These are phyloP conservation scores for Botrytis tulipae DNA, from an alignment of 2,329 filamentous ascomycete species.

Conservation along the genomic window DNA sequence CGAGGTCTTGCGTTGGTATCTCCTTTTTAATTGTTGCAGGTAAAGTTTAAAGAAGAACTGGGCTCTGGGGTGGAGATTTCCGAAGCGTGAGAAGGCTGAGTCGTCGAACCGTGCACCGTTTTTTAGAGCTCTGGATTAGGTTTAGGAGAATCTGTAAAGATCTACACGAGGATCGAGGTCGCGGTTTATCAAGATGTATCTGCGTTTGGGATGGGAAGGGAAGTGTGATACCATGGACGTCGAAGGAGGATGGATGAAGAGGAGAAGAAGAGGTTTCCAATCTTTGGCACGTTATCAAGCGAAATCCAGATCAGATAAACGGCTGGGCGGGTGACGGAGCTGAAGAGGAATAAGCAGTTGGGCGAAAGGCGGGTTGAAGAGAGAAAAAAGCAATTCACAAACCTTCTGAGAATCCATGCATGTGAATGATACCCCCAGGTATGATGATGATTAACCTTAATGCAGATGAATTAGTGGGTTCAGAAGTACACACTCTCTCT, in stretches of 20 bases:
- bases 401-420: not conserved
- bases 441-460: not conserved
- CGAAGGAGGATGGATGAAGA: not conserved
- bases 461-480: not conserved
- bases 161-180: constrained; percentile 15
- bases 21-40: constrained; percentile 24
- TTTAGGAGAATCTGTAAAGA: constrained; percentile 23
- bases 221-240: not conserved
- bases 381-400: not conserved
- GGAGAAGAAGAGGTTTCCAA: not conserved
- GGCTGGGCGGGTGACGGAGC: not conserved
- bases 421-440: not conserved
- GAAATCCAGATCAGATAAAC: not conserved
- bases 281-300: not conserved
- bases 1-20: not conserved
- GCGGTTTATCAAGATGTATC: not conserved
- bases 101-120: constrained; percentile 25
- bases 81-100: constrained; percentile 27
- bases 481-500: not conserved
- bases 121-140: constrained; percentile 21
- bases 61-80: not conserved
- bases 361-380: not conserved
- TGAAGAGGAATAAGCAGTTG: not conserved
- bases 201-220: not conserved
- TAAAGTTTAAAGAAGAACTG: constrained; percentile 13